phyloP scores from a whole-genome alignment of 75 land plant species.

The Sequoia sempervirens region DNA sequence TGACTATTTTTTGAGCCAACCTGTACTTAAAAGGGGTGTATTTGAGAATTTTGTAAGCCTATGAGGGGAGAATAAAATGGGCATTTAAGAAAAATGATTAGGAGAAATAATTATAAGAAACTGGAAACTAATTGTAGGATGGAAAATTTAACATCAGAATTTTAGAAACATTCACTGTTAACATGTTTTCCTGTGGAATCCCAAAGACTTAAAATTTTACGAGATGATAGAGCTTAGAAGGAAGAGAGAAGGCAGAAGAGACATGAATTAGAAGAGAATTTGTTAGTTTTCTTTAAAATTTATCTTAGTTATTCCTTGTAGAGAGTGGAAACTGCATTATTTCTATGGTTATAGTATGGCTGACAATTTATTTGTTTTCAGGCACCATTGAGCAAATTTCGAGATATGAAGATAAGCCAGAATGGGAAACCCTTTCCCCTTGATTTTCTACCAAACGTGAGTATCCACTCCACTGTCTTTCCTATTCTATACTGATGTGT shows the following conservation, averaged over 20 bases:
- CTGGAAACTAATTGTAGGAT: neutral
- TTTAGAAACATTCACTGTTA: neutral
- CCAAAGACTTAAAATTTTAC: neutral
- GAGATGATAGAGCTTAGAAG: neutral
- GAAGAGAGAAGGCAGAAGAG: neutral
- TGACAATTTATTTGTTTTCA: constrained; percentile 15
- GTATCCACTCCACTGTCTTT: neutral
- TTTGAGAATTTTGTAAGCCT: neutral
- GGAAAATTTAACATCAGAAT: neutral
- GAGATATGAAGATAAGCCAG: constrained; percentile 66
- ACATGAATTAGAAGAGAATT: neutral
- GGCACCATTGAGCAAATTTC: constrained; percentile 73
- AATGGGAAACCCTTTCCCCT: constrained; percentile 54
- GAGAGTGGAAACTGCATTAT: neutral
- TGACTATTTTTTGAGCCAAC: neutral
- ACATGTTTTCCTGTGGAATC: neutral
- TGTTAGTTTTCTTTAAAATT: neutral
- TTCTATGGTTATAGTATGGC: neutral
- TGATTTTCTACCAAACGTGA: constrained; percentile 82
- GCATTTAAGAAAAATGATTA: neutral
- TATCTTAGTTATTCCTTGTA: neutral
- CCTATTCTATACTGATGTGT: neutral
- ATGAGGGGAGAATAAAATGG: neutral
- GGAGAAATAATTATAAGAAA: neutral
- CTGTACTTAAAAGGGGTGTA: neutral